Percentiles rank a stretch among this genome's conserved stretches.
Evolutionary conservation across 805 yeast genomes (phyloP).

Genomic region (Saccharomycopsis malanga): DNA sequence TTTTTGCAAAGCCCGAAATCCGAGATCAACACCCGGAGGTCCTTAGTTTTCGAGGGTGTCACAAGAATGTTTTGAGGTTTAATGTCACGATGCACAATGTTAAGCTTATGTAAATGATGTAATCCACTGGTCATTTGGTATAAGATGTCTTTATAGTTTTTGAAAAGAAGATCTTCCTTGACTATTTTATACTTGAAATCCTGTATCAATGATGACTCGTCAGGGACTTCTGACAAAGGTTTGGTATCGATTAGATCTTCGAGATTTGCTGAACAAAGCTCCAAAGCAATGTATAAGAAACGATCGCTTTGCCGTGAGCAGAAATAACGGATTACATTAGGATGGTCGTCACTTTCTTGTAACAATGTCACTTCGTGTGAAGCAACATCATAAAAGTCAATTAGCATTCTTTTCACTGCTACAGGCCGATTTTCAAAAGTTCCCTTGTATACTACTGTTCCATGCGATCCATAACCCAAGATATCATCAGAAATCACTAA

Average conservation of each 20-base stretch:
- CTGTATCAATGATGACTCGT: background rate
- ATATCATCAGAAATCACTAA: slow-evolving; percentile 62
- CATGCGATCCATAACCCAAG: slow-evolving; percentile 95
- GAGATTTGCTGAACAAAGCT: slow-evolving; percentile 80
- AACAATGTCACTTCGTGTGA: slow-evolving; percentile 80
- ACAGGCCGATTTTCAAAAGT: slow-evolving; percentile 88
- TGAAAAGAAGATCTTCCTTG: slow-evolving; percentile 3
- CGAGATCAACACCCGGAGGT: slow-evolving; percentile 67
- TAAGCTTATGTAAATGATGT: slow-evolving; percentile 77
- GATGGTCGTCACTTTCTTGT: slow-evolving; percentile 95
- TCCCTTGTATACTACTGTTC: slow-evolving; percentile 90
- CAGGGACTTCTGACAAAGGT: background rate
- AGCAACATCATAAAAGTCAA: slow-evolving; percentile 91
- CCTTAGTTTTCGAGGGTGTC: slow-evolving; percentile 16
- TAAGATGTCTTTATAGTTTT: slow-evolving; percentile 46
- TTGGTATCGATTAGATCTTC: slow-evolving; percentile 66
- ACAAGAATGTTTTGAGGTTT: slow-evolving; percentile 28
- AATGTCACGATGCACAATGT: slow-evolving; percentile 90
- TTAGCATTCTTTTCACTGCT: slow-evolving; percentile 89
- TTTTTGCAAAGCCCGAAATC: slow-evolving; percentile 95
- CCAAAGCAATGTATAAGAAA: slow-evolving; percentile 88
- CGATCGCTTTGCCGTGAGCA: slow-evolving; percentile 88
- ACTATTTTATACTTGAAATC: background rate
- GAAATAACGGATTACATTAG: slow-evolving; percentile 87
- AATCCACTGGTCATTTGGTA: slow-evolving; percentile 79